A percentile compares a stretch with the other conserved stretches of the same genome.
Evolutionary conservation across 208 protist genomes (phyloP).

Genomic region (Trypanosoma congolense): DNA sequence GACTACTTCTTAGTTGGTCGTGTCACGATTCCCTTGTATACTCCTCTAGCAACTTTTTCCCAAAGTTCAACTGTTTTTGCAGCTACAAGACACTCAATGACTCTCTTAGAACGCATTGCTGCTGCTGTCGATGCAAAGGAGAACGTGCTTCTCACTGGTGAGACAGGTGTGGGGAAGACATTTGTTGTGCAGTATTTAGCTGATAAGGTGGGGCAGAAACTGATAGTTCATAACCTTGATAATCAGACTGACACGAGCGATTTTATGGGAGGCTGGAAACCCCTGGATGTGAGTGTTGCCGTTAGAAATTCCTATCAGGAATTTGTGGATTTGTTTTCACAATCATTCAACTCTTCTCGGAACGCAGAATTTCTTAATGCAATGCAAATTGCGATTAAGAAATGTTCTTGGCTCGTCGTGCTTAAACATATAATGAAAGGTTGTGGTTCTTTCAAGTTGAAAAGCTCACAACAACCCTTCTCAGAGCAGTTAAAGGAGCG

Average conservation of each 20-base stretch:
- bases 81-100: constrained; percentile 90
- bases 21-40: constrained; percentile 45
- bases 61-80: constrained; percentile 90
- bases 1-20: constrained; percentile 63
- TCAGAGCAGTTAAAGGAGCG: constrained; percentile 19
- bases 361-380: constrained; percentile 75
- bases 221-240: constrained; percentile 98
- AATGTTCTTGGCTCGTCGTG: constrained; percentile 56
- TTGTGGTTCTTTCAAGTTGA: constrained; percentile 55
- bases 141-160: constrained; percentile 96
- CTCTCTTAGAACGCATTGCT: constrained; percentile 93
- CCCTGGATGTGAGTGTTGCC: constrained; percentile 90
- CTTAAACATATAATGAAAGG: constrained; percentile 76
- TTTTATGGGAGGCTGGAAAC: constrained; percentile 99
- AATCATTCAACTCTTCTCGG: constrained; percentile 89
- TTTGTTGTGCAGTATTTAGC: constrained; percentile 92
- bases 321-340: constrained; percentile 92
- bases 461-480: constrained; percentile 36
- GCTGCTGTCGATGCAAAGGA: constrained; percentile 90
- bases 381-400: constrained; percentile 55
- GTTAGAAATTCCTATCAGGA: constrained; percentile 62
- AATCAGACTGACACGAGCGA: constrained; percentile 99
- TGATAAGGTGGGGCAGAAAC: constrained; percentile 80
- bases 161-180: constrained; percentile 97
- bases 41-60: constrained; percentile 22